A percentile compares a stretch with the other conserved stretches of the same genome.
phyloP scores from a whole-genome alignment of 805 yeast species.

The Candida argentea region DNA sequence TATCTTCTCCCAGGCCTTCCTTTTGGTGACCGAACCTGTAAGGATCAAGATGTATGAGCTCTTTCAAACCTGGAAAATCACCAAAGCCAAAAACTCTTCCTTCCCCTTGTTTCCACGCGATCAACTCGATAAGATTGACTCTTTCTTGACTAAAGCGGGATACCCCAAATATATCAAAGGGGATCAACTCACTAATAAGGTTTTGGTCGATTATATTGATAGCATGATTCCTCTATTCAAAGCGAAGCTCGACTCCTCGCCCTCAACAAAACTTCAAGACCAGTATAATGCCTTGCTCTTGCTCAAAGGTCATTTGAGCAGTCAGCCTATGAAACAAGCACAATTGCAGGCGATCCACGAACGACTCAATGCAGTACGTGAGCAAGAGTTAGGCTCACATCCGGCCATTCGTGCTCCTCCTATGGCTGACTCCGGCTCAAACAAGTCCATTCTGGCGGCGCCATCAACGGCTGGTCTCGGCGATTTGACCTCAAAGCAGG shows the following conservation, averaged over 20 bases:
- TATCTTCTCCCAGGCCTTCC: constrained; percentile 66
- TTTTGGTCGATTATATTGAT: constrained; percentile 24
- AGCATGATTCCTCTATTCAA: constrained; percentile 34
- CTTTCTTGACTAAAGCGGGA: constrained; percentile 41
- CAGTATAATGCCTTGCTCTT: constrained; percentile 36
- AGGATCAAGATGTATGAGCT: constrained; percentile 63
- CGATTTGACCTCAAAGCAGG: background rate
- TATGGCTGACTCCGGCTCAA: constrained; percentile 3
- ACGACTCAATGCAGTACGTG: constrained; percentile 28
- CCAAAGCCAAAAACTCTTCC: constrained; percentile 49
- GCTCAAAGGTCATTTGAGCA: constrained; percentile 29
- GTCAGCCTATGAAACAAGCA: constrained; percentile 21
- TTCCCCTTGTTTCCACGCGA: constrained; percentile 63
- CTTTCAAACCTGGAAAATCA: constrained; percentile 80
- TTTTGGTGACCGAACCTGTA: constrained; percentile 66
- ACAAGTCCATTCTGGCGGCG: constrained; percentile 2
- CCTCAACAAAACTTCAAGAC: constrained; percentile 33
- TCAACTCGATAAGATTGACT: constrained; percentile 63
- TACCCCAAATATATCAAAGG: constrained; percentile 9
- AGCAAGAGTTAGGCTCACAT: constrained; percentile 13
- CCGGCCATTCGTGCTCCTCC: constrained; percentile 5
- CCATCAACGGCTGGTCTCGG: constrained; percentile 1
- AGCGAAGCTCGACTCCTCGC: constrained; percentile 19
- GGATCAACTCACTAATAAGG: constrained; percentile 10
- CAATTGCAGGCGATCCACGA: constrained; percentile 29